phyloP scores from a whole-genome alignment of 257 asterid genomes.

The Leonotis leonurus region DNA sequence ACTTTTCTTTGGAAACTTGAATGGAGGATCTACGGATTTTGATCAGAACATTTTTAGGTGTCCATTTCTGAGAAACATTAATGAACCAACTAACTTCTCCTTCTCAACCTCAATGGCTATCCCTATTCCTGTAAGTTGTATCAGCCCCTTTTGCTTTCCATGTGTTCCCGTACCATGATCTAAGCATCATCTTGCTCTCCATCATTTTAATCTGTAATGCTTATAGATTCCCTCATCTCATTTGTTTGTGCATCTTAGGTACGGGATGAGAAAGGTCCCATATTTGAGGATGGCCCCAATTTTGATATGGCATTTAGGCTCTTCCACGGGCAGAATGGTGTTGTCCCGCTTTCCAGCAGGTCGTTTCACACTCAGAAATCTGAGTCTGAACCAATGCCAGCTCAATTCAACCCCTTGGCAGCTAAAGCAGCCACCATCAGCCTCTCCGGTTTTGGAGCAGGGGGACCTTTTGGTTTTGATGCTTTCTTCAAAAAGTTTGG shows the following conservation, averaged over 20 bases:
- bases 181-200: neutral
- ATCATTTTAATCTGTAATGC: neutral
- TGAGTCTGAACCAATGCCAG: slow-evolving; percentile 37
- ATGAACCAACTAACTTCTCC: slow-evolving; percentile 83
- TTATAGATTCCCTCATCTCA: neutral
- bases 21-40: slow-evolving; percentile 43
- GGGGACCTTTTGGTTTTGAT: slow-evolving; percentile 87
- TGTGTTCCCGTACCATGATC: neutral
- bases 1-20: slow-evolving; percentile 41
- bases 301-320: slow-evolving; percentile 82
- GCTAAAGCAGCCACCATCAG: slow-evolving; percentile 92
- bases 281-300: slow-evolving; percentile 94
- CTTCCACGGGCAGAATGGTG: slow-evolving; percentile 93
- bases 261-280: slow-evolving; percentile 69
- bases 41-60: slow-evolving; percentile 62
- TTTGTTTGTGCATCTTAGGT: slow-evolving; percentile 34
- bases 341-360: slow-evolving; percentile 75
- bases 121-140: slow-evolving; percentile 52
- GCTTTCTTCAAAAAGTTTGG: slow-evolving; percentile 56
- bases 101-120: slow-evolving; percentile 52
- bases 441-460: slow-evolving; percentile 75
- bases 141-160: slow-evolving; percentile 2
- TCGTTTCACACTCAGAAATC: slow-evolving; percentile 37
- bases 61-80: slow-evolving; percentile 88
- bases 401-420: slow-evolving; percentile 82